Evolutionary conservation across 352 stramenopile genomes (phyloP).

Genomic region (Blastocystis sp.): DNA sequence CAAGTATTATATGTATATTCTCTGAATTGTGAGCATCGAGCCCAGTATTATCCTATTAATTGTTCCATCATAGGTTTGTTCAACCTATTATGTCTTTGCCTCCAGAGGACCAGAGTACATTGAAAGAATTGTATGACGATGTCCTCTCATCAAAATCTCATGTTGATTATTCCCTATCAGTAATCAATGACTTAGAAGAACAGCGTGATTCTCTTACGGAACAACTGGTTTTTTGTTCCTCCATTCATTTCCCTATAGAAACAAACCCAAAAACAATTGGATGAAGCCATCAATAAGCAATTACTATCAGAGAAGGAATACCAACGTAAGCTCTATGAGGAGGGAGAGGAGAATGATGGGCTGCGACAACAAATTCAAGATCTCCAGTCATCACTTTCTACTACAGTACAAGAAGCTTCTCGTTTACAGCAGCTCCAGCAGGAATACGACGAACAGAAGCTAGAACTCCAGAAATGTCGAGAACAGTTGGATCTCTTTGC

Average conservation of each 20-base stretch:
- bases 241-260: neutral
- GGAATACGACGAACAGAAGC: neutral
- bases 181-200: no score
- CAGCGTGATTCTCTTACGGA: neutral
- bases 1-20: constrained; percentile 8
- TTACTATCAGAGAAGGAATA: neutral
- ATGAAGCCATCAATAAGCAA: neutral
- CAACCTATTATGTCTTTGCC: neutral
- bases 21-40: neutral
- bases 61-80: neutral
- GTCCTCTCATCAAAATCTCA: neutral
- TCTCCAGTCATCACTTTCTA: neutral
- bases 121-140: neutral
- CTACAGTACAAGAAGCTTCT: neutral
- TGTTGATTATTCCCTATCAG: no score
- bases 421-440: neutral
- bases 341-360: constrained; percentile 17
- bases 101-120: neutral
- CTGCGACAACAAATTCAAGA: neutral
- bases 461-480: neutral
- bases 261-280: neutral
- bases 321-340: neutral
- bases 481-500: neutral
- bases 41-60: neutral
- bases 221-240: neutral